These are phyloP conservation scores for Dictyostelium brefeldianum DNA, from an alignment of 78 protist genomes.

Conservation along the genomic window DNA sequence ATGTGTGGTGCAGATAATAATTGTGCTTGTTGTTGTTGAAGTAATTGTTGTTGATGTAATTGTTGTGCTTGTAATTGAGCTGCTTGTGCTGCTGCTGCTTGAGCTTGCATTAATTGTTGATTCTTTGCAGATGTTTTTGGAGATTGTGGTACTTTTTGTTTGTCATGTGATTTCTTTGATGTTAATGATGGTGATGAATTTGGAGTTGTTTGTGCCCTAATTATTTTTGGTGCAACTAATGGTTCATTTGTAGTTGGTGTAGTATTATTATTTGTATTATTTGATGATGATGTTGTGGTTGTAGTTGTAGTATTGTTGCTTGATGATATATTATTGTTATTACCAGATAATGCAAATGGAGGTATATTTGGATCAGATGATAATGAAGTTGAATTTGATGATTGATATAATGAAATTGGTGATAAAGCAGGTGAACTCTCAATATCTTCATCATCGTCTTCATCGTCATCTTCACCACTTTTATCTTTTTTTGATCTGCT, in stretches of 20 bases:
- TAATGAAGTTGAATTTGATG: not conserved
- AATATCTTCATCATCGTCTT: slow-evolving; percentile 52
- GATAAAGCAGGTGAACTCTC: slow-evolving; percentile 57
- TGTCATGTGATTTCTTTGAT: not conserved
- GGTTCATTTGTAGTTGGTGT: slow-evolving; percentile 9
- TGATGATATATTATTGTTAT: not conserved
- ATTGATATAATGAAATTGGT: slow-evolving; percentile 66
- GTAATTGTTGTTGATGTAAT: not conserved
- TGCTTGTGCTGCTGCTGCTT: not conserved
- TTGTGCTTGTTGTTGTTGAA: not conserved
- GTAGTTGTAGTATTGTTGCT: slow-evolving; percentile 12
- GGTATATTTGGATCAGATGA: slow-evolving; percentile 19
- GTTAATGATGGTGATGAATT: slow-evolving; percentile 43
- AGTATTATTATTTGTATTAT: not conserved
- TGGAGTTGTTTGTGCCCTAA: slow-evolving; percentile 75
- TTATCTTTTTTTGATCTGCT: not conserved
- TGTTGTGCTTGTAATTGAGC: not conserved
- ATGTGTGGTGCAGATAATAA: not conserved
- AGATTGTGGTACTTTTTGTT: slow-evolving; percentile 16
- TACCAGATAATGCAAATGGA: slow-evolving; percentile 56
- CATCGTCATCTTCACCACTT: slow-evolving; percentile 49
- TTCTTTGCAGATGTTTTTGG: slow-evolving; percentile 6
- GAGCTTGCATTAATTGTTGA: not conserved
- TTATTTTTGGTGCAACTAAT: slow-evolving; percentile 68
- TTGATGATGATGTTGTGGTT: slow-evolving; percentile 14